Conservation (phyloP, 202 grass and related monocot genomes). For the Thinopyrum obtusiflorum region DNA sequence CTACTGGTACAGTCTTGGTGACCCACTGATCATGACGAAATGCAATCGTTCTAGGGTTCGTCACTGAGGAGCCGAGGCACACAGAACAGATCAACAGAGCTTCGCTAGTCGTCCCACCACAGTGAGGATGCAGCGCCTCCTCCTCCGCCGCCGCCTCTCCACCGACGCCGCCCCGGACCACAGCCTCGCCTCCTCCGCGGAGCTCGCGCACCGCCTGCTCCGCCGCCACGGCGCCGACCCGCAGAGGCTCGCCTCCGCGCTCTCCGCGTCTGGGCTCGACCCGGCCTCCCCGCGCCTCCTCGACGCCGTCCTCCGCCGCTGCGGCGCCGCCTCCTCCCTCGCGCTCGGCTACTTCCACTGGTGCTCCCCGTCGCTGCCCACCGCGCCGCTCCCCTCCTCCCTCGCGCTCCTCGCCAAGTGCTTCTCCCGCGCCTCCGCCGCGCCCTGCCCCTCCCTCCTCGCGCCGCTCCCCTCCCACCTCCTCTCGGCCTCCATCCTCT, state of each 20-base stretch:
- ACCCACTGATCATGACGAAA: too few relatives aligned
- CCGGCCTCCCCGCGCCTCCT: conserved; percentile 57
- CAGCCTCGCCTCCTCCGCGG: conserved; percentile 41
- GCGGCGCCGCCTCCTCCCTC: conserved; percentile 57
- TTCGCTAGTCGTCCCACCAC: neutral
- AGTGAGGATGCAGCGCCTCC: conserved; percentile 34
- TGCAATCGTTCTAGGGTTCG: too few relatives aligned
- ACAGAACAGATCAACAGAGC: neutral
- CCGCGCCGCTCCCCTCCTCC: conserved; percentile 54
- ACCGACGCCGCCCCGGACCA: conserved; percentile 30
- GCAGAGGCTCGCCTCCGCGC: conserved; percentile 45
- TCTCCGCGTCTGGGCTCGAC: conserved; percentile 56
- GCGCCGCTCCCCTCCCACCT: conserved; percentile 64
- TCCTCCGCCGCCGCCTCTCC: conserved; percentile 20
- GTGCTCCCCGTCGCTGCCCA: conserved; percentile 56
- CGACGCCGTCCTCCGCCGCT: conserved; percentile 64
- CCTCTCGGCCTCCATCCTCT: conserved; percentile 62
- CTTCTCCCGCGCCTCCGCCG: conserved; percentile 53
- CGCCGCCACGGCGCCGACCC: conserved; percentile 54
- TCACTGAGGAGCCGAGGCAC: too few relatives aligned
- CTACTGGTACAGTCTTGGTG: too few relatives aligned
- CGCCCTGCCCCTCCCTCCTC: conserved; percentile 68
- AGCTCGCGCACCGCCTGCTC: conserved; percentile 63
- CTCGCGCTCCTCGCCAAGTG: conserved; percentile 66
- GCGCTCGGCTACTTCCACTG: conserved; percentile 67